Conservation (phyloP, 768 basidiomycete genomes). For the Phlebiopsis gigantea region DNA sequence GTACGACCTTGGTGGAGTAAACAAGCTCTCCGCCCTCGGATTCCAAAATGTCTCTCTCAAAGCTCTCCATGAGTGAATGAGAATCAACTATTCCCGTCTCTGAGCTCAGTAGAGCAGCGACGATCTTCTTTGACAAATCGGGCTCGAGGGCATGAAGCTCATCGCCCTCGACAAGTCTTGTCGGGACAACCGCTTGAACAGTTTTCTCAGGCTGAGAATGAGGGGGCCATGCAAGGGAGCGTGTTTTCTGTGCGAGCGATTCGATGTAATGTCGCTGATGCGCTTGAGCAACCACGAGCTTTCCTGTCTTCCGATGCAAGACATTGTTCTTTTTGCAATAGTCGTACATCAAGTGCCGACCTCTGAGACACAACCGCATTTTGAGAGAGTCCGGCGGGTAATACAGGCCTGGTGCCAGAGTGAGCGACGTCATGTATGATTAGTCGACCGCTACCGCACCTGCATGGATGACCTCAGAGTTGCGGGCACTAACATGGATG, state of each 20-base stretch:
- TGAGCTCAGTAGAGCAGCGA: constrained; percentile 72
- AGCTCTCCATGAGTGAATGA: constrained; percentile 73
- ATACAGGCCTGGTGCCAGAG: constrained; percentile 55
- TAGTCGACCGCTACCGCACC: constrained; percentile 36
- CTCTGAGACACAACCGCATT: constrained; percentile 80
- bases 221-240: constrained; percentile 45
- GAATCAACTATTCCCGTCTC: constrained; percentile 91
- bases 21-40: constrained; percentile 66
- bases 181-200: constrained; percentile 44
- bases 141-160: constrained; percentile 77
- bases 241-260: constrained; percentile 58
- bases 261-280: constrained; percentile 70
- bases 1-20: constrained; percentile 76
- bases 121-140: constrained; percentile 66
- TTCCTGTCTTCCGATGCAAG: constrained; percentile 71
- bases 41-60: constrained; percentile 78
- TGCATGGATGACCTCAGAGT: constrained; percentile 93
- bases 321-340: constrained; percentile 61
- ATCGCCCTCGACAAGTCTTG: constrained; percentile 60
- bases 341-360: constrained; percentile 78
- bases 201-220: constrained; percentile 27
- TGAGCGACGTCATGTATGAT: background rate
- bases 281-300: constrained; percentile 79
- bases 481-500: constrained; percentile 60
- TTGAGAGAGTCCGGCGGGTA: constrained; percentile 83